Percentiles rank a stretch among this genome's conserved stretches.
Conservation (phyloP, 129 eudicot genomes). For the Flaveria linearis region DNA sequence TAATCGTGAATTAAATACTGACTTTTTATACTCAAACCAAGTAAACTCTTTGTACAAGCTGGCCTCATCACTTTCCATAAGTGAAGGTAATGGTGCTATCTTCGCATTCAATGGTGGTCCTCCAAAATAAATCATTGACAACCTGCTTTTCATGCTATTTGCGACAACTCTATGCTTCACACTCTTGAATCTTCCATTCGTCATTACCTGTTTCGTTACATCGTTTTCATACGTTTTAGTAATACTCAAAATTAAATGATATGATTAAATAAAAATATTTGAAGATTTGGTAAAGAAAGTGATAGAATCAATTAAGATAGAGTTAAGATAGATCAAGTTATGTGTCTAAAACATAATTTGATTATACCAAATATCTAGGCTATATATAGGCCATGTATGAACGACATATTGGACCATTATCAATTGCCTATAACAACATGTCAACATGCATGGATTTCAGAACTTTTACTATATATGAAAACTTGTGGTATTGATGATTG, state of each 20-base stretch:
- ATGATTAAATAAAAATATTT: not conserved
- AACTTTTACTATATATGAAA: too few species aligned
- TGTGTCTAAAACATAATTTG: not conserved
- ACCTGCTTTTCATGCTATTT: slow-evolving; percentile 60
- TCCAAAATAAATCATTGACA: slow-evolving; percentile 89
- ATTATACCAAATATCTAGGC: not conserved
- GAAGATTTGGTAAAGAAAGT: not conserved
- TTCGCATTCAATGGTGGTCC: slow-evolving; percentile 85
- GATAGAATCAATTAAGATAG: not conserved
- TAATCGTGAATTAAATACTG: slow-evolving; percentile 63
- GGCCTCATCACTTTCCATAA: slow-evolving; percentile 60
- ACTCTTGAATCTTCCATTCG: slow-evolving; percentile 84
- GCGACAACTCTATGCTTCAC: slow-evolving; percentile 81
- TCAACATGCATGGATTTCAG: not conserved
- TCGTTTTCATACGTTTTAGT: slow-evolving; percentile 8
- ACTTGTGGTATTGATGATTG: too few species aligned
- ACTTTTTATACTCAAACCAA: slow-evolving; percentile 81
- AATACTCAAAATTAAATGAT: not conserved
- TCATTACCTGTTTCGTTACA: slow-evolving; percentile 61
- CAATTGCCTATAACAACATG: not conserved
- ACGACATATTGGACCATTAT: slow-evolving; percentile 5
- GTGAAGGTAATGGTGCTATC: slow-evolving; percentile 79
- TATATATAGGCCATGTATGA: not conserved
- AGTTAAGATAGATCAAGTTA: not conserved
- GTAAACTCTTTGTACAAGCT: slow-evolving; percentile 93